Base-by-base conservation (phyloP, 139 green algal genomes). In the Coccomyxa sp. region DNA sequence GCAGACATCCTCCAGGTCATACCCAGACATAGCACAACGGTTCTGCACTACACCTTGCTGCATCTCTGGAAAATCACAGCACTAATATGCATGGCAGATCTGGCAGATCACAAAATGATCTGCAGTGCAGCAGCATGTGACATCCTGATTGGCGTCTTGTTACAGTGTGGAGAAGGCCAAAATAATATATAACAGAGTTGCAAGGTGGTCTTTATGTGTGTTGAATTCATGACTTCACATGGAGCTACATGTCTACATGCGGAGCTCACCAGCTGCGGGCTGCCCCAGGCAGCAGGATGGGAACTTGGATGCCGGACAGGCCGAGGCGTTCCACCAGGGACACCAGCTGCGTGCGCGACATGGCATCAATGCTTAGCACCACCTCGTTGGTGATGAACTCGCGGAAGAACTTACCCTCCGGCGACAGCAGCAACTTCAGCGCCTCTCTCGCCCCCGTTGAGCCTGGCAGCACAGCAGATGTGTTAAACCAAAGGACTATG, bases 331-430 rank as follows among this genome's bases (percentile, higher is more conserved):
- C 16, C 17, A 88, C 80, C 67, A 90, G 79, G 75, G 83, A 38
- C 3, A 80, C 57, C 81, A 96, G 81, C 88, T 98, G 94, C 76
- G 96, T 90, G 0, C 96, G 68, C 10, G 87, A 93, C 30, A 99
- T 81, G 3, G 96, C 97, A 83, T 99, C 97, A 30, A 99, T 94
- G 81, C 83, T 89, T 87, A 97, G 97, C 38, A 98, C 97, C 30
- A 97, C 84, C 93, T 99, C 97, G 60, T 99, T 95, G 60, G 98
- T 86, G 28, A 99, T 81, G 84, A 99, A 98, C 25, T 96, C 90
- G 16, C 97, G 88, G 93, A 99, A 99, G 84, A 98, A 96, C 23
- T 76, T 68, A 81, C 96, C 96, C 83, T 98, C 90, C 31, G 87
- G 85, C 25, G 90, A 92, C 10, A 98, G 82, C 67, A 98, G 67